These are phyloP conservation scores for Entomortierella lignicola DNA, from an alignment of 192 early-diverging fungal genomes.

Conservation along the genomic window DNA sequence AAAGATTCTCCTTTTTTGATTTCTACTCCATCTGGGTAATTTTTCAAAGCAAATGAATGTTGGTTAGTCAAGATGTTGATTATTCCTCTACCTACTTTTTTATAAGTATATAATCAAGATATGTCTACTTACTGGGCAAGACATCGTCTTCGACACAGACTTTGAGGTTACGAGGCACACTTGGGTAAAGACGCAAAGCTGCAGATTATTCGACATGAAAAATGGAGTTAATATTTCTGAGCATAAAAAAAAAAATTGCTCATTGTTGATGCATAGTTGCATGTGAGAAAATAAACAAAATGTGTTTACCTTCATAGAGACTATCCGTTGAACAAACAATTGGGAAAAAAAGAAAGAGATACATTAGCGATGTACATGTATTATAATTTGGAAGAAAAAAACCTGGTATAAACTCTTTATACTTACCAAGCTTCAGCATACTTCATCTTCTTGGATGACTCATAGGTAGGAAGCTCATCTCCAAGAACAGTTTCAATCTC, in stretches of 20 bases:
- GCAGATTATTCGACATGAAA: too few relatives aligned
- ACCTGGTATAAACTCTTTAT: neutral
- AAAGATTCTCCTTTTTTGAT: conserved; percentile 63
- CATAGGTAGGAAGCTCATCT: conserved; percentile 27
- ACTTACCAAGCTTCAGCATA: conserved; percentile 52
- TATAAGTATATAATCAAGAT: too few relatives aligned
- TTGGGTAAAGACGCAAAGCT: conserved; percentile 63
- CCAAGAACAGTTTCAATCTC: conserved; percentile 50
- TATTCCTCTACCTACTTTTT: too few relatives aligned
- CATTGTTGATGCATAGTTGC: too few relatives aligned
- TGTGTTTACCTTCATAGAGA: conserved; percentile 15
- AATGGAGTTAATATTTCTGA: too few relatives aligned
- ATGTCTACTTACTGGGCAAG: conserved; percentile 45
- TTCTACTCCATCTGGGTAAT: conserved; percentile 49
- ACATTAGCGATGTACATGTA: too few relatives aligned
- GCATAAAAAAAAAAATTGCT: too few relatives aligned
- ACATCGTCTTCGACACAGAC: conserved; percentile 62
- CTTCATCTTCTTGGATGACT: conserved; percentile 34
- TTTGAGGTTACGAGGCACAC: conserved; percentile 64
- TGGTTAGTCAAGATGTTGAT: too few relatives aligned
- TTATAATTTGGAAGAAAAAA: too few relatives aligned
- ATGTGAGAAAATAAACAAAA: too few relatives aligned
- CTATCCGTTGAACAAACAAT: too few relatives aligned
- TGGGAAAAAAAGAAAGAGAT: too few relatives aligned
- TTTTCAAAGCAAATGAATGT: neutral